Percentiles rank a stretch among this genome's conserved stretches.
These are phyloP conservation scores for Phoenix dactylifera DNA, from an alignment of 176 grass and related monocot species.

Conservation along the genomic window DNA sequence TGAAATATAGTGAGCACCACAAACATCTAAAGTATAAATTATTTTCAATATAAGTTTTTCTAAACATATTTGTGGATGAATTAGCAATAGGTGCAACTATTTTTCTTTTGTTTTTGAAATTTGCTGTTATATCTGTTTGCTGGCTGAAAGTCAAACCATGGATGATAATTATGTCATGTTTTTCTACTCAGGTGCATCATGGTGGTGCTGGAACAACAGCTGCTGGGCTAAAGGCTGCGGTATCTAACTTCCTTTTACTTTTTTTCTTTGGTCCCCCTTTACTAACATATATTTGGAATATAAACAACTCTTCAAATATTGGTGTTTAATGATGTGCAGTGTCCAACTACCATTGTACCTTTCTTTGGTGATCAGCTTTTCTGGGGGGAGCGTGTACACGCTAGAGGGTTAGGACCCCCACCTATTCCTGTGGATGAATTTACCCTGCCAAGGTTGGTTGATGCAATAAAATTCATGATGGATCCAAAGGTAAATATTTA, in stretches of 20 bases:
- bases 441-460: slow-evolving; percentile 58
- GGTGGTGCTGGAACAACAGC: slow-evolving; percentile 97
- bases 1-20: too few species aligned
- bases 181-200: slow-evolving; percentile 72
- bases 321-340: slow-evolving; percentile 37
- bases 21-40: too few species aligned
- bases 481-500: slow-evolving; percentile 31
- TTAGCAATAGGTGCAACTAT: too few species aligned
- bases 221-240: slow-evolving; percentile 85
- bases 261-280: background rate
- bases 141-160: too few species aligned
- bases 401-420: slow-evolving; percentile 61
- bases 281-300: slow-evolving; percentile 3
- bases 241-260: slow-evolving; percentile 17
- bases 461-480: slow-evolving; percentile 78
- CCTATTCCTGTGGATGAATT: slow-evolving; percentile 90
- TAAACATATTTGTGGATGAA: too few species aligned
- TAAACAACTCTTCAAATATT: slow-evolving; percentile 12
- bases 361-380: slow-evolving; percentile 97
- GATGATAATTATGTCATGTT: background rate
- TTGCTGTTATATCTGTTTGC: too few species aligned
- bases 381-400: slow-evolving; percentile 91
- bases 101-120: too few species aligned
- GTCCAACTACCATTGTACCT: slow-evolving; percentile 89
- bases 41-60: too few species aligned